These are phyloP conservation scores for Trypanosoma brucei DNA, from an alignment of 208 protist genomes.

Conservation along the genomic window DNA sequence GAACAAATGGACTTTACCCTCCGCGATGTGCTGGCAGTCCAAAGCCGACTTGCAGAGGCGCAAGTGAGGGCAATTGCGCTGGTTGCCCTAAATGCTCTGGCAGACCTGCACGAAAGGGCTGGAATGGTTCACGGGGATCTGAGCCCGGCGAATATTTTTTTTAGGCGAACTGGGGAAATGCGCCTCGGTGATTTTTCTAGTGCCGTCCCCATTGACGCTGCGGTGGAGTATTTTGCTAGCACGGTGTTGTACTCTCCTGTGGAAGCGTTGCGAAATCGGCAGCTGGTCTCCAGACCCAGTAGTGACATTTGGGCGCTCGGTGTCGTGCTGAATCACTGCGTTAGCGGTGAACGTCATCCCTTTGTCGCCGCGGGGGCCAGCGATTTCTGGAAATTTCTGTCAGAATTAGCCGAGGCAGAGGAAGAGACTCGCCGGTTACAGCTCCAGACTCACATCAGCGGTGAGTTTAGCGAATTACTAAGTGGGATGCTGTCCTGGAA, in stretches of 20 bases:
- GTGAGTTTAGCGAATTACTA: slow-evolving; percentile 24
- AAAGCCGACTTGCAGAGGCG: slow-evolving; percentile 7
- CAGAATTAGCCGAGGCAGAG: slow-evolving; percentile 10
- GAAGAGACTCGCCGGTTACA: neutral
- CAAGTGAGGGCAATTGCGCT: slow-evolving; percentile 19
- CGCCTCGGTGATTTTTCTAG: slow-evolving; percentile 19
- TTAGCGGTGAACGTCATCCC: slow-evolving; percentile 28
- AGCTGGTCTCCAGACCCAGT: slow-evolving; percentile 10
- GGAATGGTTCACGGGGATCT: slow-evolving; percentile 55
- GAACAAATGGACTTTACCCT: slow-evolving; percentile 30
- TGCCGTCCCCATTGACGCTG: neutral
- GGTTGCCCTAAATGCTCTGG: slow-evolving; percentile 36
- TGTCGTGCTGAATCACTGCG: slow-evolving; percentile 35
- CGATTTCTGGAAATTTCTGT: slow-evolving; percentile 21
- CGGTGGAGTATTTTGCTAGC: slow-evolving; percentile 14
- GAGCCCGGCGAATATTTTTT: slow-evolving; percentile 51
- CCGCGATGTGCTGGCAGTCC: slow-evolving; percentile 17
- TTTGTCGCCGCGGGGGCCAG: slow-evolving; percentile 11
- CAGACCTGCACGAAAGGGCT: slow-evolving; percentile 37
- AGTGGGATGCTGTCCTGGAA: slow-evolving; percentile 35
- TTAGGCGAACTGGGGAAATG: slow-evolving; percentile 11
- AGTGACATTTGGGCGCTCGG: slow-evolving; percentile 51
- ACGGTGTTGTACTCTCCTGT: slow-evolving; percentile 18
- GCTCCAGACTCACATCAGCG: slow-evolving; percentile 10
- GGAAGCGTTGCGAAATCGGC: slow-evolving; percentile 18